Conservation (phyloP, 1,284 basidiomycete species). For the Cutaneotrichosporon mucoides region DNA sequence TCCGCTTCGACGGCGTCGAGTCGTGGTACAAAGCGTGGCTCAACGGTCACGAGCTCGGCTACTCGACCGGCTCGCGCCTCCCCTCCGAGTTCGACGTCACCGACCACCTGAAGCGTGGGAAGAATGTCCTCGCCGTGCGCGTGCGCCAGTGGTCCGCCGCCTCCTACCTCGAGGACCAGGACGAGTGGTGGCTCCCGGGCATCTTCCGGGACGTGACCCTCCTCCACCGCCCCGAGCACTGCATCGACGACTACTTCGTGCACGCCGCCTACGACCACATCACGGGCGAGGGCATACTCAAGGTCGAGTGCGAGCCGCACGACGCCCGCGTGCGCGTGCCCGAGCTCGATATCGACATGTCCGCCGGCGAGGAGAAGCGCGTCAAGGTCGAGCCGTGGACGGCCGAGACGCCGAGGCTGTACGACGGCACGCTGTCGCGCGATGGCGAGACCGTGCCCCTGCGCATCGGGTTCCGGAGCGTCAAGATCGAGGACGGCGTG, state of each 20-base stretch:
- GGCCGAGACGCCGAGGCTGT: constrained; percentile 24
- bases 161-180: constrained; percentile 26
- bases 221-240: constrained; percentile 18
- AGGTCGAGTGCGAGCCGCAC: constrained; percentile 18
- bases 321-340: constrained; percentile 16
- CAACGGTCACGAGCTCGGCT: constrained; percentile 23
- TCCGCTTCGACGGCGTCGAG: constrained; percentile 31
- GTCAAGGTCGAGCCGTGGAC: constrained; percentile 22
- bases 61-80: constrained; percentile 16
- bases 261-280: constrained; percentile 18
- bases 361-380: constrained; percentile 5
- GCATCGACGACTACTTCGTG: constrained; percentile 22
- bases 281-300: constrained; percentile 17
- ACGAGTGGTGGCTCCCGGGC: constrained; percentile 30
- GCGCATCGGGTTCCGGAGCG: constrained; percentile 28
- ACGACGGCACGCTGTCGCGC: constrained; percentile 1
- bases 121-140: constrained; percentile 19
- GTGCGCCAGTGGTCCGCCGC: constrained; percentile 24
- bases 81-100: constrained; percentile 25
- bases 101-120: neutral
- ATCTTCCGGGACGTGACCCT: constrained; percentile 27
- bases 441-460: constrained; percentile 19
- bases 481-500: constrained; percentile 14
- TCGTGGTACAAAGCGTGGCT: constrained; percentile 28
- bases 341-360: constrained; percentile 22